Evolutionary conservation across 352 stramenopile genomes (phyloP).

Genomic region (Pseudoperonospora humuli): DNA sequence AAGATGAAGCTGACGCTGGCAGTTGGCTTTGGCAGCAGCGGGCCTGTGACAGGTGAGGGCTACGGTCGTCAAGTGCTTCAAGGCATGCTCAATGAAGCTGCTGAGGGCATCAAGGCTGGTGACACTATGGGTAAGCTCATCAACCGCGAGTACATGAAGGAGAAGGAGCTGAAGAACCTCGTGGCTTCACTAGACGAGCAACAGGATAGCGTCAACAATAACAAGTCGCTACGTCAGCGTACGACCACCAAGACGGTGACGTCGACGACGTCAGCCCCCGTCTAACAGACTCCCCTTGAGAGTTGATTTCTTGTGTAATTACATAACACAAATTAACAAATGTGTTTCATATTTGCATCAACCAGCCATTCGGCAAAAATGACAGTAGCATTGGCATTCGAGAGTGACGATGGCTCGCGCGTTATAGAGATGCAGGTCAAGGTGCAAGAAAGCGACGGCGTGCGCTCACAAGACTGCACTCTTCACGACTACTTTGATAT

Average conservation of each 20-base stretch:
- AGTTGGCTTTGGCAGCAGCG: conserved; percentile 74
- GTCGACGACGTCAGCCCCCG: conserved; percentile 8
- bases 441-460: conserved; percentile 43
- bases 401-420: conserved; percentile 74
- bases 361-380: conserved; percentile 22
- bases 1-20: conserved; percentile 82
- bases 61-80: conserved; percentile 64
- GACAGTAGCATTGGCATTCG: conserved; percentile 71
- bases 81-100: conserved; percentile 59
- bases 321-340: conserved; percentile 1
- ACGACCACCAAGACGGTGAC: conserved; percentile 21
- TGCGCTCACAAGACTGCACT: conserved; percentile 31
- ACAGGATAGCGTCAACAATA: conserved; percentile 15
- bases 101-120: conserved; percentile 43
- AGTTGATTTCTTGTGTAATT: conserved; percentile 12
- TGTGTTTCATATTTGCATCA: background rate
- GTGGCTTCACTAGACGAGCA: conserved; percentile 30
- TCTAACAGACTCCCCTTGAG: conserved; percentile 17
- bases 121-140: conserved; percentile 77
- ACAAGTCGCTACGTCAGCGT: conserved; percentile 42
- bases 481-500: conserved; percentile 62
- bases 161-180: conserved; percentile 40
- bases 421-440: conserved; percentile 60
- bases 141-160: conserved; percentile 55
- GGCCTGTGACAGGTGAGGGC: conserved; percentile 60